A percentile compares a stretch with the other conserved stretches of the same genome.
Evolutionary conservation across 1,139 yeast species (phyloP).

Genomic region (Candida sp.): DNA sequence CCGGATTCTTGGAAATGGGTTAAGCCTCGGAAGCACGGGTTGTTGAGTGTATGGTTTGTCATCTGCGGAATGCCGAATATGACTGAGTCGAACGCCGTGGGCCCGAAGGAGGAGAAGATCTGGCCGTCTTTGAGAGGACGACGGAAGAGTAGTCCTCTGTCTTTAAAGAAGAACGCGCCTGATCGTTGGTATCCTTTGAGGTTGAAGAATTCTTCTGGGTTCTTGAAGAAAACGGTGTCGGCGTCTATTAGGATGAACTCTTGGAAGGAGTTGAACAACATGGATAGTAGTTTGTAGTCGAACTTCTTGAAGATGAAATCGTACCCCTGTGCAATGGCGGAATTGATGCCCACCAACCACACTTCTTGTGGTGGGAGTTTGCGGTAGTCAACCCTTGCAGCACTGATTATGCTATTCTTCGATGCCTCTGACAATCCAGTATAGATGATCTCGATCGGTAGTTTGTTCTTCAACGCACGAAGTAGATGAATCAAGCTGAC

Average conservation of each 20-base stretch:
- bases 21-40: slow-evolving; percentile 32
- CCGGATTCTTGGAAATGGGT: slow-evolving; percentile 55
- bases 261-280: slow-evolving; percentile 37
- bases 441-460: slow-evolving; percentile 61
- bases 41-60: slow-evolving; percentile 23
- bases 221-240: slow-evolving; percentile 34
- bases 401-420: slow-evolving; percentile 26
- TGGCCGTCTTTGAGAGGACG: slow-evolving; percentile 26
- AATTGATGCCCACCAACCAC: slow-evolving; percentile 38
- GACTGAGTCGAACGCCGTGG: slow-evolving; percentile 30
- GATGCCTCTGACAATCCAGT: slow-evolving; percentile 34
- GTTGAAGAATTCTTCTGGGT: slow-evolving; percentile 33
- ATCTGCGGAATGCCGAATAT: slow-evolving; percentile 36
- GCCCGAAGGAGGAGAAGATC: slow-evolving; percentile 31
- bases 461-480: slow-evolving; percentile 46
- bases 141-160: slow-evolving; percentile 31
- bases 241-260: slow-evolving; percentile 40
- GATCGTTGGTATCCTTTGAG: slow-evolving; percentile 24
- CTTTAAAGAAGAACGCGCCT: slow-evolving; percentile 39
- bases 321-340: slow-evolving; percentile 28
- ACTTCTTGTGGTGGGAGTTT: slow-evolving; percentile 39
- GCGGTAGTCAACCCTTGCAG: slow-evolving; percentile 28
- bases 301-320: slow-evolving; percentile 27
- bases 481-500: slow-evolving; percentile 47
- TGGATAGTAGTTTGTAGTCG: slow-evolving; percentile 35